These are phyloP conservation scores for Oldenlandia corymbosa DNA, from an alignment of 257 asterid genomes.

Conservation along the genomic window DNA sequence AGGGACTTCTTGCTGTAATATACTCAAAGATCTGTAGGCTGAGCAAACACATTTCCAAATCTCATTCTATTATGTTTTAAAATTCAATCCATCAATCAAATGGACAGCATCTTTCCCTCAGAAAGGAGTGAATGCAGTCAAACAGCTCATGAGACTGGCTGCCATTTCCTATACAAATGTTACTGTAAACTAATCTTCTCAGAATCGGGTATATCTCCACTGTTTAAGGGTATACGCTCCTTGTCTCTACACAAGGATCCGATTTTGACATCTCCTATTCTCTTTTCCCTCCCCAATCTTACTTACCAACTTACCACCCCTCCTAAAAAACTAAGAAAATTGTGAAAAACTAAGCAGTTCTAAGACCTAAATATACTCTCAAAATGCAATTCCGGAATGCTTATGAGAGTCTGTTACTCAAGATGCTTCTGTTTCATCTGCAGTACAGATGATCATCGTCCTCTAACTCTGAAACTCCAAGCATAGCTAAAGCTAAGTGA, in stretches of 20 bases:
- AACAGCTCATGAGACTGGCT: slow-evolving; percentile 18
- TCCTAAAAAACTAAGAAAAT: too few relatives aligned
- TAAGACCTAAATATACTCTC: slow-evolving; percentile 1
- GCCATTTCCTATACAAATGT: slow-evolving; percentile 31
- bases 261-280: neutral
- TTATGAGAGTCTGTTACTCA: neutral
- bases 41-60: neutral
- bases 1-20: neutral
- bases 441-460: slow-evolving; percentile 48
- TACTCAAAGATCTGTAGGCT: neutral
- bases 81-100: slow-evolving; percentile 15
- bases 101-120: slow-evolving; percentile 9
- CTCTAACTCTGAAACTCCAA: slow-evolving; percentile 67
- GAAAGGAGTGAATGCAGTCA: slow-evolving; percentile 16
- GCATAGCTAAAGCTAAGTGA: slow-evolving; percentile 90
- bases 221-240: neutral
- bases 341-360: neutral
- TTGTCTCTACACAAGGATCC: neutral
- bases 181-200: neutral
- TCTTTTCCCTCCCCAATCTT: neutral
- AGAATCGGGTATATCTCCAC: neutral
- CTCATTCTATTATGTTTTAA: neutral
- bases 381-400: neutral
- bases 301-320: too few relatives aligned
- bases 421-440: slow-evolving; percentile 34